Evolutionary conservation across 345 rosid species (phyloP).

Genomic region (Arabis hirsuta): DNA sequence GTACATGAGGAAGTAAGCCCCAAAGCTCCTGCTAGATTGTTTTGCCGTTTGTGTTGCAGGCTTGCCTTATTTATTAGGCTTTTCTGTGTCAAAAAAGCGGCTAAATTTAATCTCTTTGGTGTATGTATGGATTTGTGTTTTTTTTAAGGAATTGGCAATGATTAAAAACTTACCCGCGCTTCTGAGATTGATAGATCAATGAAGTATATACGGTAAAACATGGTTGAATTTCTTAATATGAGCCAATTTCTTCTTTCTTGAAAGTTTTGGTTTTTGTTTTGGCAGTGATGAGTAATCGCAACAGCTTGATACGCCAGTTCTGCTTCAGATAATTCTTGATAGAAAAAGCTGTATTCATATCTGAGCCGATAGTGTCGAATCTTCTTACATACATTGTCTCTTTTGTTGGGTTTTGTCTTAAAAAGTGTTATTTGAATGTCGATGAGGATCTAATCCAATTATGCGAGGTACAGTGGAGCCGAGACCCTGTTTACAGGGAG

Average conservation of each 20-base stretch:
- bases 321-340: slow-evolving; percentile 94
- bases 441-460: slow-evolving; percentile 29
- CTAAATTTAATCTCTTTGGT: not conserved
- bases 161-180: slow-evolving; percentile 74
- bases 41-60: slow-evolving; percentile 76
- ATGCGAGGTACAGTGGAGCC: slow-evolving; percentile 32
- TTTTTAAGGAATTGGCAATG: slow-evolving; percentile 46
- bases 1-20: slow-evolving; percentile 40
- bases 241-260: slow-evolving; percentile 40
- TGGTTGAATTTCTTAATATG: slow-evolving; percentile 84
- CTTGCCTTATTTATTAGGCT: slow-evolving; percentile 36
- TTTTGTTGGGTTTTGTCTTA: no score
- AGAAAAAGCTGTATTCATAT: slow-evolving; percentile 59
- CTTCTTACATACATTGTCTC: not conserved
- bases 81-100: slow-evolving; percentile 42
- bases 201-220: slow-evolving; percentile 51
- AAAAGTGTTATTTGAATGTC: not conserved
- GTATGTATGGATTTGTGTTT: not conserved
- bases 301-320: slow-evolving; percentile 90
- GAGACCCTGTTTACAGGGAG: slow-evolving; percentile 48
- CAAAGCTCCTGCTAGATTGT: slow-evolving; percentile 43
- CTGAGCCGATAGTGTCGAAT: slow-evolving; percentile 50
- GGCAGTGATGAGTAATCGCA: slow-evolving; percentile 53
- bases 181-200: slow-evolving; percentile 56
- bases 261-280: not conserved